Evolutionary conservation across 352 stramenopile species (phyloP), one percentile per base, ranked within the genome.

Genomic region (Elongisporangium senticosum): DNA sequence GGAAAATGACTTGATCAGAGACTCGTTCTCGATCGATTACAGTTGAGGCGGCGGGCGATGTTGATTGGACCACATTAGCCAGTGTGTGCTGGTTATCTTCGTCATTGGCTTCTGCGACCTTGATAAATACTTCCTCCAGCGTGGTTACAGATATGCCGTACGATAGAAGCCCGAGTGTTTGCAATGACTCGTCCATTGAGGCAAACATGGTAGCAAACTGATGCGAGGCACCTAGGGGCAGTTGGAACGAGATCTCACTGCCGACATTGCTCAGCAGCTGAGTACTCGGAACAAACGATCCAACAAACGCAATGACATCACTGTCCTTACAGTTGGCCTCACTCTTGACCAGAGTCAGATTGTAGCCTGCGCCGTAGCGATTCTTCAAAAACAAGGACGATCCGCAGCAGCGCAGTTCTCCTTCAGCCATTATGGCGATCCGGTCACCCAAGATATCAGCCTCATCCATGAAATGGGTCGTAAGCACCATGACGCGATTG

Each of bases 391-490:
- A 96, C 52, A 94, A 57, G 8, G 82, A 89, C 0, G 79, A 90
- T 2, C 87, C 87, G 23, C 75, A 87, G 63, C 80, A 88, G 24
- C 76, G 74, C 21, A 90, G 56, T 40, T 87, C 68, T n/a, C 93
- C 87, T 58, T 93, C 72, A 11, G 84, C 72, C 87, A 96, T 95
- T 48, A 96, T 92, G 2, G 83, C 77, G 33, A 96, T 89, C 13
- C 83, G 77, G 50, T 96, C 86, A 15, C 76, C 82, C 7, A 97
- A 64, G 24, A 93, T 74, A 53, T 97, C 87, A 1, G 87, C 86
- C 63, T 97, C 90, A 39, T 83, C 93, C 93, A 98, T 98, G 58
- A 98, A 98, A 61, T 99, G 96, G 19, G 92, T 98, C 14, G 89
- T 98, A 13, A 98, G 56, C 23, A 98, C 68, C 59, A 97, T 95